Base-by-base conservation (phyloP, 2,329 filamentous ascomycete species). In the Ceratocystis albifundus region DNA sequence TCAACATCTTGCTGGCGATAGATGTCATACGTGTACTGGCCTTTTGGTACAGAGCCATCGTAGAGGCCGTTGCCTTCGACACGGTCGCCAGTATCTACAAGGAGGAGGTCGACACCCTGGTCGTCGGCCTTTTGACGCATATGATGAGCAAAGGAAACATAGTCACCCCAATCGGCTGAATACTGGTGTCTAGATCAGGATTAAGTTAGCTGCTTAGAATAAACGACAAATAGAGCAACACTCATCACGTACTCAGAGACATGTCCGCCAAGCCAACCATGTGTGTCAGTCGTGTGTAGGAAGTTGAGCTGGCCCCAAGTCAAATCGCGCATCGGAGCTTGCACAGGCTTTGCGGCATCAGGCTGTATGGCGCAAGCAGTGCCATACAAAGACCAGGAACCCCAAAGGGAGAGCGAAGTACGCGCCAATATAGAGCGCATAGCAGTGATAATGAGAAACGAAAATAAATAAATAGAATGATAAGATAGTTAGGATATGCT, bases 161-260 rank as follows among this genome's bases (percentile, higher is more conserved):
- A 99, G 77, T 99, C 94, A 67, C 94, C 94, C 91, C 94, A 97
- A 75, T 99, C 94, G 61, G 90, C 93, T 5, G 90, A 92, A 76
- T 95, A 99, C 68, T 94, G 93, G 2, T 90, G 82, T 77, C 88
- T 90, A 46, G n/a, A 28, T 20, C 55, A 28, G 10, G 50, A 17
- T 2, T 48, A 28, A 41, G 46, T 61, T 61, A 50, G 61, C 28
- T 17, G 64, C 17, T n/a, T 59, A 15, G 17, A n/a, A 36, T 25
- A 20, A n/a, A 63, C 41, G 20, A 53, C 25, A 20, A 30, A 30
- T 20, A 48, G 12, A 46, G 28, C 17, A 61, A 41, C n/a, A 57
- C 45, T 32, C 17, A 53, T 48, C 1, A 72, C 82, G 72, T 78
- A 90, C 87, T 99, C 94, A 78, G 92, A 87, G 4, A 97, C 77